phyloP scores from a whole-genome alignment of 73 alveolate species.

The Tetrahymena elliotti region DNA sequence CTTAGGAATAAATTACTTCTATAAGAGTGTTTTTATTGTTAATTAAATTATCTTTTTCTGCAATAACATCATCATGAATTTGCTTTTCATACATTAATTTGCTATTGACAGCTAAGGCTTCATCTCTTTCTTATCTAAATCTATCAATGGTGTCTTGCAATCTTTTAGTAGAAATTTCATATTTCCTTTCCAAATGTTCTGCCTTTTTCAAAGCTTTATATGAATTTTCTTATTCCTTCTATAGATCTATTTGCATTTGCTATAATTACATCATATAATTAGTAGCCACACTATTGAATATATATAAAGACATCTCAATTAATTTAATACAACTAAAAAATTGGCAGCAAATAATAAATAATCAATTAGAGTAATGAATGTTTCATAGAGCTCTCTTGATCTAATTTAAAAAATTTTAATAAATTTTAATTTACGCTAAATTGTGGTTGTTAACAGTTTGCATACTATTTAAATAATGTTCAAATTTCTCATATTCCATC shows the following conservation, averaged over 20 bases:
- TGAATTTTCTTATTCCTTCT: background rate
- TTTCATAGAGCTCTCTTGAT: too few species aligned
- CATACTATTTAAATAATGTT: background rate
- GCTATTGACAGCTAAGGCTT: background rate
- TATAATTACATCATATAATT: background rate
- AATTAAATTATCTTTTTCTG: background rate
- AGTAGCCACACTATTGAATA: background rate
- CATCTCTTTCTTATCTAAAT: background rate
- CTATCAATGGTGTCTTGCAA: background rate
- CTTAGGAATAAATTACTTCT: too few species aligned
- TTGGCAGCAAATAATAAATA: background rate
- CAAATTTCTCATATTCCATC: background rate
- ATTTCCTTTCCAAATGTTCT: background rate
- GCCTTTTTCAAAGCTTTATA: background rate
- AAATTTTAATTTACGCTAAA: background rate
- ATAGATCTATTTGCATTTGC: background rate
- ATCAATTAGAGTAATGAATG: background rate
- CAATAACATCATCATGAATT: background rate
- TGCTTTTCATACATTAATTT: background rate
- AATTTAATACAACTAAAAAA: background rate
- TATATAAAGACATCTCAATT: background rate
- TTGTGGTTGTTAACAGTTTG: background rate
- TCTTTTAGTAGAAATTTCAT: background rate
- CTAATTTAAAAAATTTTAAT: too few species aligned
- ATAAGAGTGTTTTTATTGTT: background rate